phyloP scores from a whole-genome alignment of 768 basidiomycete genomes.

The Tylopilus subfusipes region DNA sequence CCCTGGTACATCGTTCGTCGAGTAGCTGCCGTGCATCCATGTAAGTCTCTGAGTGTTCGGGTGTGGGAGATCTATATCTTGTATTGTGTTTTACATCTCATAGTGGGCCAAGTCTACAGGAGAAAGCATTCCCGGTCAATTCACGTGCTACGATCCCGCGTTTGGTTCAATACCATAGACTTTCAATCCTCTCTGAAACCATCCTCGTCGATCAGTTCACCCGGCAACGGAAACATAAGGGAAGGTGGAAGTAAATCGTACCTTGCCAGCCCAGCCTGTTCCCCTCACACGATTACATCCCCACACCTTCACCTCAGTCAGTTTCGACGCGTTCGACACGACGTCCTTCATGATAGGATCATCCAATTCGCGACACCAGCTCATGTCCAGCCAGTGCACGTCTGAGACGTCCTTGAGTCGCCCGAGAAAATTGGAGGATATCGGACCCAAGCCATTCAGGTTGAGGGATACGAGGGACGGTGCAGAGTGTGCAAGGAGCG shows the following conservation, averaged over 20 bases:
- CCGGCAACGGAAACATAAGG: background rate
- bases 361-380: conserved; percentile 81
- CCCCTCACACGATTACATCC: conserved; percentile 50
- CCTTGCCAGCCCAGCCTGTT: conserved; percentile 44
- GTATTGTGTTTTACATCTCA: background rate
- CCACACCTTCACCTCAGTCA: conserved; percentile 50
- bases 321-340: conserved; percentile 41
- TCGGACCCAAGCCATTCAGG: conserved; percentile 76
- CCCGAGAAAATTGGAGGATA: conserved; percentile 46
- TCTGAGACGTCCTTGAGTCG: conserved; percentile 35
- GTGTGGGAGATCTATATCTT: background rate
- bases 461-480: conserved; percentile 52
- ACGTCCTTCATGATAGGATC: conserved; percentile 78
- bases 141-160: conserved; percentile 9
- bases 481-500: conserved; percentile 69
- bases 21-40: no score
- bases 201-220: background rate
- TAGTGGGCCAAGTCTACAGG: background rate
- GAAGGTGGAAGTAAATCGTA: conserved; percentile 19
- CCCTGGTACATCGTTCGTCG: no score
- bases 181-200: conserved; percentile 24
- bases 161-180: conserved; percentile 42
- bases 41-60: background rate
- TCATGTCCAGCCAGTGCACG: conserved; percentile 66
- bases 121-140: background rate